Evolutionary conservation across 345 rosid species (phyloP), one percentile per base, ranked within the genome.

Genomic region (Citrus trifoliata): DNA sequence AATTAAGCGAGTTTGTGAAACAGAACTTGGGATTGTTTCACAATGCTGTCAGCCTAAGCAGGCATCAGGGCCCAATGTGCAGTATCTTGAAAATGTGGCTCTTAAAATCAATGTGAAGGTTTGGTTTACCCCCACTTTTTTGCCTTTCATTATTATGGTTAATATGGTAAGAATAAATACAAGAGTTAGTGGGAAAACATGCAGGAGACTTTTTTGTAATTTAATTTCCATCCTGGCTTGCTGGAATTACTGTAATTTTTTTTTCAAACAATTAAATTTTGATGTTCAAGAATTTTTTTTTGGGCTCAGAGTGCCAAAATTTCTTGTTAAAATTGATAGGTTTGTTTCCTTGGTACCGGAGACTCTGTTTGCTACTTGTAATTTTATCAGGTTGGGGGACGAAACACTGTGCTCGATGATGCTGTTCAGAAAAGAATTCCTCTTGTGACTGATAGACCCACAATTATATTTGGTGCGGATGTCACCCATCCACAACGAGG

Each of bases 71-170:
- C 80, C 82, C 14, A 80, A 9, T 42, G 79, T 75, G 40, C 97
- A 90, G 66, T 95, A 91, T 71, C 51, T 89, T 25, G 95, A 90
- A 76, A 95, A 91, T 78, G 78, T 92, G 1, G 38, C 98, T 0
- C 76, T 95, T 53, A 93, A 93, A 83, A 90, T 93, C 9, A 95
- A 95, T 83, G 98, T 92, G 16, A 95, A 95, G 97, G 98, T 92
- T 74, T 64, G 77, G 22, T 55, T 28, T 22, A 16, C 24, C 46
- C 56, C 21, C 75, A 40, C 13, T 8, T 21, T 2, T 2, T 53
- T 62, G 35, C 21, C 0, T 46, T 32, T 7, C 22, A 3, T 53
- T 51, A 16, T 30, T 32, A 32, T 76, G 14, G 71, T 58, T 27
- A 16, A 1, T 35, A 73, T 27, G 6, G 4, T 33, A 0, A 33